A percentile compares a stretch with the other conserved stretches of the same genome.
Evolutionary conservation across 805 yeast genomes (phyloP).

Genomic region (Tetrapisispora iriomotensis): DNA sequence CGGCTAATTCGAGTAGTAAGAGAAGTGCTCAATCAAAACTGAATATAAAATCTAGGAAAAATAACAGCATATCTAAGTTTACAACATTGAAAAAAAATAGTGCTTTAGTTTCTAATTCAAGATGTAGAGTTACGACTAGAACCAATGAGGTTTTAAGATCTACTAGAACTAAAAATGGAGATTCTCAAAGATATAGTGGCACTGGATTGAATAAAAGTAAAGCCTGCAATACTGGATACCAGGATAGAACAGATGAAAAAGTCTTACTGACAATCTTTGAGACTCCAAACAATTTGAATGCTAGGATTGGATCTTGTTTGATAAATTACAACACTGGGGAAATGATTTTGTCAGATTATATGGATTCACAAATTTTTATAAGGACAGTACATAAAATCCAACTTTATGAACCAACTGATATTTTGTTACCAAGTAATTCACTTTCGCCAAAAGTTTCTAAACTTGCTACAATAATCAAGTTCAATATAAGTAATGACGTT

Average conservation of each 20-base stretch:
- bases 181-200: neutral
- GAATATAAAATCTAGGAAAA: neutral
- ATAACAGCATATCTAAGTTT: no score
- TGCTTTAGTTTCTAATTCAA: neutral
- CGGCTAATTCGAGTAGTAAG: constrained; percentile 4
- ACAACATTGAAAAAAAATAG: no score
- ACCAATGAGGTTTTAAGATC: neutral
- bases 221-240: neutral
- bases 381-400: constrained; percentile 35
- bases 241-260: constrained; percentile 3
- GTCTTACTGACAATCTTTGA: constrained; percentile 26
- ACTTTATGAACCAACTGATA: constrained; percentile 29
- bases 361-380: constrained; percentile 39
- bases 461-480: constrained; percentile 30
- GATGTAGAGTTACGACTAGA: neutral
- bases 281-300: constrained; percentile 15
- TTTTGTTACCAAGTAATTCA: constrained; percentile 29
- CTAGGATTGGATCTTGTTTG: constrained; percentile 34
- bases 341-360: constrained; percentile 29
- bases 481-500: constrained; percentile 22
- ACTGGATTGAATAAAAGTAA: neutral
- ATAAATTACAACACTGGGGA: constrained; percentile 32
- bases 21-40: neutral
- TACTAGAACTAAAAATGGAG: neutral
- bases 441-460: constrained; percentile 24